Conservation (phyloP, 192 early-diverging fungal species). For the Spizellomyces punctatus region DNA sequence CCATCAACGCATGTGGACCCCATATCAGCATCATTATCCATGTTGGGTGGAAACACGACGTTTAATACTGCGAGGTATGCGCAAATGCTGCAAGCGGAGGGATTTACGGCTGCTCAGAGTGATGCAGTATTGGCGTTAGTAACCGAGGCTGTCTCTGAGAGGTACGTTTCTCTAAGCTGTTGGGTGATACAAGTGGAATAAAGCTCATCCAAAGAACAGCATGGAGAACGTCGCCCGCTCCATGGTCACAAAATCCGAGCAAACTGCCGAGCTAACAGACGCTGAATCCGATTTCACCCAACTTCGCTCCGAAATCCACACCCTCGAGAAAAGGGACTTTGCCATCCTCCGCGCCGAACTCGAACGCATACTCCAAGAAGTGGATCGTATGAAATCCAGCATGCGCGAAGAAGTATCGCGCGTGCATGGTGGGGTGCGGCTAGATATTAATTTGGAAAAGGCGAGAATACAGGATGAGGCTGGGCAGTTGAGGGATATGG, state of each 20-base stretch:
- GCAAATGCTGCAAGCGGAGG: constrained; percentile 69
- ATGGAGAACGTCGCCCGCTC: constrained; percentile 61
- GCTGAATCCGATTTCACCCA: constrained; percentile 82
- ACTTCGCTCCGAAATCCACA: constrained; percentile 81
- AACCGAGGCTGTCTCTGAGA: constrained; percentile 68
- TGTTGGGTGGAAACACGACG: neutral
- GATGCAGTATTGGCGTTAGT: constrained; percentile 72
- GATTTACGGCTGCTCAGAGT: constrained; percentile 71
- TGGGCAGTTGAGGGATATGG: constrained; percentile 42
- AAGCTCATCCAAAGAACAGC: constrained; percentile 30
- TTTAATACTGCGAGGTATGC: constrained; percentile 81
- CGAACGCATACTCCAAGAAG: constrained; percentile 72
- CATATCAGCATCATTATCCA: neutral
- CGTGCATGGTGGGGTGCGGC: constrained; percentile 77
- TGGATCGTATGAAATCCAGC: constrained; percentile 77
- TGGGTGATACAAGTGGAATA: neutral
- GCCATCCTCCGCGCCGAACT: constrained; percentile 76
- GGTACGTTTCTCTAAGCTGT: constrained; percentile 35
- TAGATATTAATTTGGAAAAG: constrained; percentile 92
- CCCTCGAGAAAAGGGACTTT: constrained; percentile 84
- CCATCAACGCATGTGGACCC: neutral
- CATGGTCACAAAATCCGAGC: constrained; percentile 82
- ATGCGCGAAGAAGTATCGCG: constrained; percentile 78
- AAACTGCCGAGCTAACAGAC: constrained; percentile 61
- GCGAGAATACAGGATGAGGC: constrained; percentile 82